Evolutionary conservation across 2,329 filamentous ascomycete genomes (phyloP), one percentile per base, ranked within the genome.

Genomic region (Cryphonectria parasitica): DNA sequence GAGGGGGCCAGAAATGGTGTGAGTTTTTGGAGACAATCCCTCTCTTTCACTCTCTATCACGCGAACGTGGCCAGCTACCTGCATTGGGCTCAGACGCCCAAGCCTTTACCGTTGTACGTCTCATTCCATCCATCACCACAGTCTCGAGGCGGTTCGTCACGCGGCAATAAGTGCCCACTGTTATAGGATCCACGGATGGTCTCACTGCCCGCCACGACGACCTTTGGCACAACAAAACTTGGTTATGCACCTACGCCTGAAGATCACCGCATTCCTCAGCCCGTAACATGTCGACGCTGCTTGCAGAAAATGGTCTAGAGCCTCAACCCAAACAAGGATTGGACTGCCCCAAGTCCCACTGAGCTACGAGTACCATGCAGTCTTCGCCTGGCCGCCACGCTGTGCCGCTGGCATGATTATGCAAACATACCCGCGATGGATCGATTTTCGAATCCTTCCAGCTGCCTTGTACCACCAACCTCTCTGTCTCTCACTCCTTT

Each of bases 371-470:
- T 15, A 39, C 34, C 60, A 28, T 45, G 61, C 61, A n/a, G 61
- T 19, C 31, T 54, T 36, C 15, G 64, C 64, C 52, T 52, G 45
- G 63, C 63, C 31, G 63, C 43, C 63, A 54, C 63, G 52, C 49
- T 66, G 52, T 52, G 56, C 39, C 39, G 66, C 66, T 67, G 54
- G 61, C 56, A 61, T 15, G 31, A 52, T 64, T 39, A 67, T 61
- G 54, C 28, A 67, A 28, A 39, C 56, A 49, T 67, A 11, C 39
- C 66, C 66, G 43, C 66, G 66, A 67, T 67, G 66, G 66, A 67
- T 67, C 66, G 56, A 49, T 36, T 39, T 43, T 62, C 5, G 11
- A 52, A 67, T 67, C 66, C 66, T 67, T 67, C 66, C 66, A 22
- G 49, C 22, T 25, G 17, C 17, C 58, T 49, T 56, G 39, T 31